Percentiles rank a stretch among this genome's conserved stretches.
Conservation (phyloP, 2,329 filamentous ascomycete genomes). For the Grosmannia serpens region DNA sequence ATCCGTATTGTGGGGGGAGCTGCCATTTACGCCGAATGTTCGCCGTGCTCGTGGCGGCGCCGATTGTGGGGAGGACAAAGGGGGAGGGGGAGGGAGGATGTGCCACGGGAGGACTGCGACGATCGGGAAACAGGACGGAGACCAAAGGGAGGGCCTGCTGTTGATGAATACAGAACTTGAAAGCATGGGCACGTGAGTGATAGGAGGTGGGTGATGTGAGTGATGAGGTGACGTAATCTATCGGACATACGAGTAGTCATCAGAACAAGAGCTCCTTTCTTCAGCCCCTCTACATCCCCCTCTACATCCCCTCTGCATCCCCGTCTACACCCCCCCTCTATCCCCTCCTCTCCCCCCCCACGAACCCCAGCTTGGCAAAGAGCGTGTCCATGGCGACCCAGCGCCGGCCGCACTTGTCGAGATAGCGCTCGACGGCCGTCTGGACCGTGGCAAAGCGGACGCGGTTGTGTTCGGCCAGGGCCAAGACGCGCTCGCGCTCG, state of each 20-base stretch:
- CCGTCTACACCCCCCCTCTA: not conserved
- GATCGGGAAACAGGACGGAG: not conserved
- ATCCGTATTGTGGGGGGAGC: not conserved
- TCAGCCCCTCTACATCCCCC: no score
- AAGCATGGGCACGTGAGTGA: no score
- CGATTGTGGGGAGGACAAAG: not conserved
- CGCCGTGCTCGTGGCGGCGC: not conserved
- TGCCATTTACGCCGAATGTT: not conserved
- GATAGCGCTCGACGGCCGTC: constrained; percentile 66
- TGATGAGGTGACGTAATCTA: no score
- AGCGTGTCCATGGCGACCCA: constrained; percentile 91
- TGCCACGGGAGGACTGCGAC: not conserved
- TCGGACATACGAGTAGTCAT: no score
- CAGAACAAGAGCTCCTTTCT: no score
- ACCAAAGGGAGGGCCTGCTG: not conserved
- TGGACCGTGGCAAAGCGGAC: constrained; percentile 65
- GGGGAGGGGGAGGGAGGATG: not conserved
- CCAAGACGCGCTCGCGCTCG: constrained; percentile 53
- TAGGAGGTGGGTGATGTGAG: no score
- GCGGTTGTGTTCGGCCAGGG: constrained; percentile 73
- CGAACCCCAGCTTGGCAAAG: constrained; percentile 57
- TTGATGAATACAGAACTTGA: no score
- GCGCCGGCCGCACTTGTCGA: constrained; percentile 80
- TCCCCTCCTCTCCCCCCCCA: not conserved
- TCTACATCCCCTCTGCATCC: no score